These are phyloP conservation scores for Cunninghamia lanceolata DNA, from an alignment of 75 land plant species.

Conservation along the genomic window DNA sequence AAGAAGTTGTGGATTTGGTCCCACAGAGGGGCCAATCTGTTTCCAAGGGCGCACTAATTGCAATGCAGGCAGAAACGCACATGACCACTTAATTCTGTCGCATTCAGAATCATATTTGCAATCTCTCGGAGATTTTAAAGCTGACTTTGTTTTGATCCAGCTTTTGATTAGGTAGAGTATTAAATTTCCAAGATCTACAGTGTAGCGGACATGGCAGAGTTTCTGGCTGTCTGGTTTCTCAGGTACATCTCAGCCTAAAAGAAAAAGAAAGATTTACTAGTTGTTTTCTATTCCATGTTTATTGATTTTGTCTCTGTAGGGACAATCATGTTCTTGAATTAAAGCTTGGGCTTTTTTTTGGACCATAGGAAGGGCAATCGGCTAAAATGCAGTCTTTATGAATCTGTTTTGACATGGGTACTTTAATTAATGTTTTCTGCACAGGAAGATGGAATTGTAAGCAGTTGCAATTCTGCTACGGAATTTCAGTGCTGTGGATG, in stretches of 20 bases:
- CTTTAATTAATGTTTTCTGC: background rate
- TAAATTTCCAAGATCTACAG: background rate
- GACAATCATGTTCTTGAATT: background rate
- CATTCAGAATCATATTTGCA: background rate
- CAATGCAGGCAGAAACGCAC: background rate
- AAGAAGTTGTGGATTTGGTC: background rate
- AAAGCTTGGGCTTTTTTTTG: background rate
- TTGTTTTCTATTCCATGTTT: background rate
- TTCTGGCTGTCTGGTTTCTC: background rate
- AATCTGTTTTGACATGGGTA: background rate
- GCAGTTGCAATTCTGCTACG: background rate
- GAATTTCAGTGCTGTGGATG: background rate
- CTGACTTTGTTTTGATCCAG: background rate
- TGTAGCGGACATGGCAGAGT: background rate
- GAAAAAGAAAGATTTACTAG: background rate
- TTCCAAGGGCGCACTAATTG: background rate
- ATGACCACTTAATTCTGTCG: background rate
- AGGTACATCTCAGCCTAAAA: background rate
- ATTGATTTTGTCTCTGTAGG: background rate
- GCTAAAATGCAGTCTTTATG: background rate
- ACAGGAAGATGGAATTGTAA: background rate
- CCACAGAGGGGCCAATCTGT: background rate
- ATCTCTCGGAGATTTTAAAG: background rate
- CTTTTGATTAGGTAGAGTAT: background rate
- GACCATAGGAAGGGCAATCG: no score